Evolutionary conservation across 2,329 filamentous ascomycete genomes (phyloP).

Genomic region (Arthroderma sp.): DNA sequence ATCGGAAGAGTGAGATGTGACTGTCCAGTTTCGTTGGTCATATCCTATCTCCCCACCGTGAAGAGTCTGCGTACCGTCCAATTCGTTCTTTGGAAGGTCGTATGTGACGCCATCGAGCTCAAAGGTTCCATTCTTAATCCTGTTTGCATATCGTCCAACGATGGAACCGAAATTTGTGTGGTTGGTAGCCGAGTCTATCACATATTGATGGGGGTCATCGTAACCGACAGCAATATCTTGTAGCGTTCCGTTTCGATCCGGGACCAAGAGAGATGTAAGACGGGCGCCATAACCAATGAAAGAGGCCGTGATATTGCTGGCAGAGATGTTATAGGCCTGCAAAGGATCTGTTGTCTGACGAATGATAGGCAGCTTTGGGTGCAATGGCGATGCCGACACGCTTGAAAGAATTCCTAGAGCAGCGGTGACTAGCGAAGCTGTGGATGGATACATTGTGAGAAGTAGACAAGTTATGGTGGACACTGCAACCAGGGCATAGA

Average conservation of each 20-base stretch:
- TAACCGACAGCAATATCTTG: conserved; percentile 41
- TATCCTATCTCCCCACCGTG: conserved; percentile 39
- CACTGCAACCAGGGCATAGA: not conserved
- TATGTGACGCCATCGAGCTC: conserved; percentile 35
- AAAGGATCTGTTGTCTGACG: conserved; percentile 18
- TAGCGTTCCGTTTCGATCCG: conserved; percentile 34
- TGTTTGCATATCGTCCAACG: conserved; percentile 42
- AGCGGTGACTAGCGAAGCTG: not conserved
- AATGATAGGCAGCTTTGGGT: not conserved
- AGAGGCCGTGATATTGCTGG: conserved; percentile 35
- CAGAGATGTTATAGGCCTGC: conserved; percentile 32
- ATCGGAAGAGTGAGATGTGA: conserved; percentile 27
- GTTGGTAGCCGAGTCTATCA: conserved; percentile 33
- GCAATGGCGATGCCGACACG: conserved; percentile 1
- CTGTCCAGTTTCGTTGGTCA: conserved; percentile 37
- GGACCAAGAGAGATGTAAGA: conserved; percentile 35
- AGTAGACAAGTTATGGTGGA: not conserved
- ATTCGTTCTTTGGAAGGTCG: conserved; percentile 39
- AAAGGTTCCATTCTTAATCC: conserved; percentile 45
- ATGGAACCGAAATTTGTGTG: conserved; percentile 37
- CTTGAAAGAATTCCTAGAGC: not conserved
- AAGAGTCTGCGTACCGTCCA: conserved; percentile 38
- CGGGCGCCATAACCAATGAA: conserved; percentile 37
- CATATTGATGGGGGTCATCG: conserved; percentile 33
- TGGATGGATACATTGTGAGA: conserved; percentile 1